A percentile compares a stretch with the other conserved stretches of the same genome.
These are phyloP conservation scores for Lichtheimia hyalospora DNA, from an alignment of 371 early-diverging fungal genomes.

Conservation along the genomic window DNA sequence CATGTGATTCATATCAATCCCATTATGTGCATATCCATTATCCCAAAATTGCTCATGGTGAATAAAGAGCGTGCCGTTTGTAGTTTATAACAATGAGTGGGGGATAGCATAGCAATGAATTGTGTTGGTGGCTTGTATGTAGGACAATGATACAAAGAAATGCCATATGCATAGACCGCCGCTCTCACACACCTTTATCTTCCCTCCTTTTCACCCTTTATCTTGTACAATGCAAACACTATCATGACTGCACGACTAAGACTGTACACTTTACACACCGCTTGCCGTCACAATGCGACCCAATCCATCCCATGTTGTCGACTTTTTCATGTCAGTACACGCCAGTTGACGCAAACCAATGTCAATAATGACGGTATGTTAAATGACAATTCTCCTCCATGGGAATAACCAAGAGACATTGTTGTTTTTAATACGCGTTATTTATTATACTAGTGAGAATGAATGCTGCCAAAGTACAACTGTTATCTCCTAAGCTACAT, in stretches of 20 bases:
- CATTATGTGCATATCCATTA: too few relatives aligned
- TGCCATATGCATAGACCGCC: too few relatives aligned
- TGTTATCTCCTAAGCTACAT: slow-evolving; percentile 50
- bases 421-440: not conserved
- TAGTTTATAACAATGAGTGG: too few relatives aligned
- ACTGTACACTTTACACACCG: not conserved
- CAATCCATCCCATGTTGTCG: not conserved
- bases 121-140: too few relatives aligned
- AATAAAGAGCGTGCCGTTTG: too few relatives aligned
- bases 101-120: too few relatives aligned
- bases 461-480: slow-evolving; percentile 55
- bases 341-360: not conserved
- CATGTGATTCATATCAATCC: too few relatives aligned
- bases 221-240: not conserved
- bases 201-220: too few relatives aligned
- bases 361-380: not conserved
- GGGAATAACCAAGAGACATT: not conserved
- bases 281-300: not conserved
- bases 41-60: too few relatives aligned
- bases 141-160: too few relatives aligned
- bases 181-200: too few relatives aligned
- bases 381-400: not conserved
- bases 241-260: not conserved
- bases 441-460: slow-evolving; percentile 21
- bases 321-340: not conserved